Evolutionary conservation across 129 eudicot species (phyloP).

Genomic region (Flaveria ramosissima): DNA sequence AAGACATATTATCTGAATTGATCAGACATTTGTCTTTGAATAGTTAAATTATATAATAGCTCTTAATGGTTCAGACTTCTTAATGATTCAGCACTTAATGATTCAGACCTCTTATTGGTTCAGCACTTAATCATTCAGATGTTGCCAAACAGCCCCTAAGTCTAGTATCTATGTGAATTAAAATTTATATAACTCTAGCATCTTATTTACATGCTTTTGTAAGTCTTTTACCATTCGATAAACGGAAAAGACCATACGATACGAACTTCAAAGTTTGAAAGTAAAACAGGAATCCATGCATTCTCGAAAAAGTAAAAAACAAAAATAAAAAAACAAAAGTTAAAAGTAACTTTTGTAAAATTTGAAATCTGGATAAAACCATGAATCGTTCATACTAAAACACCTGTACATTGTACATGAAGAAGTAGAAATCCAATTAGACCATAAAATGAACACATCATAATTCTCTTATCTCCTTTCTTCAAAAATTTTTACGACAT

Average conservation of each 20-base stretch:
- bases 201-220: not conserved
- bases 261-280: conserved; percentile 20
- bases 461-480: not conserved
- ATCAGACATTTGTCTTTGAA: too few relatives aligned
- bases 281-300: conserved; percentile 27
- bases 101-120: too few relatives aligned
- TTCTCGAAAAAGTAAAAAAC: conserved; percentile 17
- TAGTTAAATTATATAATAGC: too few relatives aligned
- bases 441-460: not conserved
- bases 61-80: too few relatives aligned
- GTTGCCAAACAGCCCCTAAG: too few relatives aligned
- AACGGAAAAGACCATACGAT: conserved; percentile 5
- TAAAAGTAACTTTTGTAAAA: conserved; percentile 7
- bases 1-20: too few relatives aligned
- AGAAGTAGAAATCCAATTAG: not conserved
- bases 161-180: too few relatives aligned
- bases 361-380: conserved; percentile 1
- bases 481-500: conserved; percentile 10
- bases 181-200: not conserved
- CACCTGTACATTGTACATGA: not conserved
- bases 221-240: conserved; percentile 10
- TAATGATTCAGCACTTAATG: too few relatives aligned
- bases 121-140: too few relatives aligned
- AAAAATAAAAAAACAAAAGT: conserved; percentile 10
- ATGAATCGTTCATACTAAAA: not conserved